Evolutionary conservation across 2,329 filamentous ascomycete genomes (phyloP).

Genomic region (Hypoxylon sp.): DNA sequence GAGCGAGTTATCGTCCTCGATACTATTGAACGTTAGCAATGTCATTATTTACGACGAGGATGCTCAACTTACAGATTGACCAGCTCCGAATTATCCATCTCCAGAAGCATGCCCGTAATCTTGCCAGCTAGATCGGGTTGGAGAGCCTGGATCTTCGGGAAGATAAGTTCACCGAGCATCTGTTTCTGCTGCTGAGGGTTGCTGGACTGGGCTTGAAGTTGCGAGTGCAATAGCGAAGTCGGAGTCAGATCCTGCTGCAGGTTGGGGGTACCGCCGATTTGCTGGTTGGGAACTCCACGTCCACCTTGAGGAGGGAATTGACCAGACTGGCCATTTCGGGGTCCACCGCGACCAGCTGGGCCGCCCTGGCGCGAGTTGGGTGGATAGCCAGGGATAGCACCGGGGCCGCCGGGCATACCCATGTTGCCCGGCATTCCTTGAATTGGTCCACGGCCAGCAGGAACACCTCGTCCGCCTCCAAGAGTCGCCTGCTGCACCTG

Average conservation of each 20-base stretch:
- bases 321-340: slow-evolving; percentile 59
- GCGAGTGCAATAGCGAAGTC: slow-evolving; percentile 66
- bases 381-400: slow-evolving; percentile 68
- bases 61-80: slow-evolving; percentile 86
- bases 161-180: slow-evolving; percentile 96
- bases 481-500: slow-evolving; percentile 77
- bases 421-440: slow-evolving; percentile 82
- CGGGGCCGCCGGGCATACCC: slow-evolving; percentile 65
- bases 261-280: slow-evolving; percentile 56
- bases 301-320: slow-evolving; percentile 65
- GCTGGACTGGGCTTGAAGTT: slow-evolving; percentile 66
- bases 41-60: neutral
- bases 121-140: slow-evolving; percentile 97
- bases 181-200: slow-evolving; percentile 92
- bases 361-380: slow-evolving; percentile 65
- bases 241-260: slow-evolving; percentile 58
- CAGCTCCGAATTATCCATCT: slow-evolving; percentile 98
- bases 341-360: slow-evolving; percentile 59
- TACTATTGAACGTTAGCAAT: slow-evolving; percentile 67
- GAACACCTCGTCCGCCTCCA: slow-evolving; percentile 72
- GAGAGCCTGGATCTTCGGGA: slow-evolving; percentile 96
- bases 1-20: slow-evolving; percentile 89
- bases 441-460: slow-evolving; percentile 79
- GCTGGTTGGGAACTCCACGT: slow-evolving; percentile 61
- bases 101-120: slow-evolving; percentile 99